phyloP scores from a whole-genome alignment of 2,329 filamentous ascomycete genomes.

The Sporothrix pallida region DNA sequence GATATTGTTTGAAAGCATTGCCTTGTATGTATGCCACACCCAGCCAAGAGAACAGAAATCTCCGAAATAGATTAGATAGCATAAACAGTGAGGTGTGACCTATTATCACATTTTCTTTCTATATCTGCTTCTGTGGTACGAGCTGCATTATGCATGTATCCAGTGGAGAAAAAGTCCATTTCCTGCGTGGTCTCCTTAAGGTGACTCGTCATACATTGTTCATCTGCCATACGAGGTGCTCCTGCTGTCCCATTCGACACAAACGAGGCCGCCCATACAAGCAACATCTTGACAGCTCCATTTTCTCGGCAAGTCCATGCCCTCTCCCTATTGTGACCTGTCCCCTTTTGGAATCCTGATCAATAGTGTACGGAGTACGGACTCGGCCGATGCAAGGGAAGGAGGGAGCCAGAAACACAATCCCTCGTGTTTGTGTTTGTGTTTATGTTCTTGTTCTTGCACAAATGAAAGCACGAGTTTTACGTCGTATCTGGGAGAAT shows the following conservation, averaged over 20 bases:
- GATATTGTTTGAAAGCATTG: background rate
- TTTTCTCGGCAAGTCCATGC: conserved; percentile 10
- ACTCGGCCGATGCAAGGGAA: conserved; percentile 4
- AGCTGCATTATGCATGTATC: background rate
- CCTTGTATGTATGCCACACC: background rate
- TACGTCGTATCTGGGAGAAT: background rate
- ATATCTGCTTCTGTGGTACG: background rate
- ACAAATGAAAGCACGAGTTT: no score
- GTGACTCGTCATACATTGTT: background rate
- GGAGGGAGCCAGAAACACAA: background rate
- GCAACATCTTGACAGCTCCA: background rate
- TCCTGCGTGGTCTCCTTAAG: no score
- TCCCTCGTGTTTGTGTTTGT: background rate
- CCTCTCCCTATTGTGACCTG: background rate
- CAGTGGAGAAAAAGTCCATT: background rate
- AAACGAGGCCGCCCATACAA: background rate
- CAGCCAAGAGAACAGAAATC: background rate
- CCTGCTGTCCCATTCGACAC: background rate
- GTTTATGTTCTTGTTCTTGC: no score
- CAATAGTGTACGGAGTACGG: background rate
- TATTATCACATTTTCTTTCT: no score
- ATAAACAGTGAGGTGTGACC: background rate
- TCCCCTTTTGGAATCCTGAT: background rate
- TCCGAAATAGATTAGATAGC: conserved; percentile 10
- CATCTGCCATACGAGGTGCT: no score